These are phyloP conservation scores for Phlyctochytrium planicorne DNA, from an alignment of 192 early-diverging fungal species.

Conservation along the genomic window DNA sequence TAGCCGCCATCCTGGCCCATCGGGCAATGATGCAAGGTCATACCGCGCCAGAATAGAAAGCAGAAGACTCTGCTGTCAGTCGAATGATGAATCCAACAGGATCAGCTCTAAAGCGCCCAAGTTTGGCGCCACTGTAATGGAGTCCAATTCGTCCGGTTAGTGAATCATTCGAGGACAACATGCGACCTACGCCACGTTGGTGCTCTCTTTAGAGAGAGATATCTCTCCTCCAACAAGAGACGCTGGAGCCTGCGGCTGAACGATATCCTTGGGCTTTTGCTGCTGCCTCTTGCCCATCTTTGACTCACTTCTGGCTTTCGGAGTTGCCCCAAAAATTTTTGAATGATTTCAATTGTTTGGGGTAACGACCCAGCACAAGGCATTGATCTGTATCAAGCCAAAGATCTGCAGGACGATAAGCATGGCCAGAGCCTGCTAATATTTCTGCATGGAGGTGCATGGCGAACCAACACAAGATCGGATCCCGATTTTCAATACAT, in stretches of 20 bases:
- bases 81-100: slow-evolving; percentile 70
- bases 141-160: not conserved
- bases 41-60: slow-evolving; percentile 39
- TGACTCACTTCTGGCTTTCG: no score
- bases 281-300: no score
- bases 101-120: slow-evolving; percentile 59
- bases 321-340: no score
- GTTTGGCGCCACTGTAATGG: not conserved
- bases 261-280: no score
- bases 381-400: not conserved
- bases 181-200: not conserved
- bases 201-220: not conserved
- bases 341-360: no score
- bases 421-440: slow-evolving; percentile 54
- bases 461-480: slow-evolving; percentile 75
- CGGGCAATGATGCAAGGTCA: not conserved
- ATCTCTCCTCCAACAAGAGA: not conserved
- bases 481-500: slow-evolving; percentile 47
- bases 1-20: not conserved
- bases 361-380: not conserved
- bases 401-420: no score
- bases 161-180: no score
- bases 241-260: no score
- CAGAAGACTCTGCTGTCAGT: slow-evolving; percentile 36
- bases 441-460: slow-evolving; percentile 85